These are phyloP conservation scores for Ascoidea tarda DNA, from an alignment of 805 yeast species.

Conservation along the genomic window DNA sequence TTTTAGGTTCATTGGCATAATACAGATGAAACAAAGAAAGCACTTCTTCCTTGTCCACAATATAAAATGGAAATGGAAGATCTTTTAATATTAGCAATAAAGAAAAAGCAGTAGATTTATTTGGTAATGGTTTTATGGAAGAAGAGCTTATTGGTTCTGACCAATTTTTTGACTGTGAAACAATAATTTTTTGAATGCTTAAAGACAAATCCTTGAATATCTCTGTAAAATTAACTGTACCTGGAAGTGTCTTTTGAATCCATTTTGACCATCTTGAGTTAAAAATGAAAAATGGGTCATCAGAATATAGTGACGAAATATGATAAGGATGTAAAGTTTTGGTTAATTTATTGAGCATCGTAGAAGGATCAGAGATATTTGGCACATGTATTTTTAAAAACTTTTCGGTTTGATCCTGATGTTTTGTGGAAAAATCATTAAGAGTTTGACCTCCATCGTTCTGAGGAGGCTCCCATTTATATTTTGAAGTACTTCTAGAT, in stretches of 20 bases:
- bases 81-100: too few relatives aligned
- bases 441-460: not conserved
- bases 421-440: not conserved
- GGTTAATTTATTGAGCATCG: too few relatives aligned
- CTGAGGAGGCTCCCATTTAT: too few relatives aligned
- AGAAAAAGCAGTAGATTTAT: too few relatives aligned
- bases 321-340: too few relatives aligned
- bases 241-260: not conserved
- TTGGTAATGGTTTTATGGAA: not conserved
- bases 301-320: not conserved
- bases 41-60: not conserved
- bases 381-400: not conserved
- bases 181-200: not conserved
- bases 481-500: too few relatives aligned
- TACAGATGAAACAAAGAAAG: not conserved
- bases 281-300: not conserved
- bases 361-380: not conserved
- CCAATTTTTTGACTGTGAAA: not conserved
- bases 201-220: not conserved
- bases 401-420: not conserved
- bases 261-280: not conserved
- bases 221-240: not conserved
- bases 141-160: not conserved
- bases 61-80: not conserved
- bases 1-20: too few relatives aligned